These are phyloP conservation scores for Diaporthe velutina DNA, from an alignment of 2,329 filamentous ascomycete genomes.

Conservation along the genomic window DNA sequence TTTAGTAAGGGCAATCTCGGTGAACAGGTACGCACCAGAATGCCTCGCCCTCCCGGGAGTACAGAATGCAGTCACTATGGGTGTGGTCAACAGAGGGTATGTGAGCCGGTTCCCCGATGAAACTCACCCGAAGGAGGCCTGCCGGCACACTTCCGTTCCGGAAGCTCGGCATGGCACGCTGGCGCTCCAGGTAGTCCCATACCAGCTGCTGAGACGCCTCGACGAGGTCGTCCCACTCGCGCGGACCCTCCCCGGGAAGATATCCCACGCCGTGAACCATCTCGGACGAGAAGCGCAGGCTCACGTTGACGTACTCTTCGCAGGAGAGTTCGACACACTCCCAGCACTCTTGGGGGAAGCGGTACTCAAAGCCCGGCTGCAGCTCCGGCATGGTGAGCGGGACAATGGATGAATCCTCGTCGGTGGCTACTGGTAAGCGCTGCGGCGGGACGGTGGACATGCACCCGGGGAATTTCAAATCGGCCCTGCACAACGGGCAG, in stretches of 20 bases:
- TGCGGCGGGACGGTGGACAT: not conserved
- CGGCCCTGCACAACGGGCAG: not conserved
- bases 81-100: no score
- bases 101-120: not conserved
- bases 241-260: not conserved
- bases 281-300: not conserved
- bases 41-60: not conserved
- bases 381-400: constrained; percentile 14
- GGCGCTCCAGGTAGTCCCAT: not conserved
- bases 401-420: not conserved
- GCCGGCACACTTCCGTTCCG: not conserved
- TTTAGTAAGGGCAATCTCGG: not conserved
- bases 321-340: fast-evolving
- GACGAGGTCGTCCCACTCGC: not conserved
- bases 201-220: not conserved
- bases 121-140: not conserved
- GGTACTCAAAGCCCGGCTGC: fast-evolving
- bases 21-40: not conserved
- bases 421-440: not conserved
- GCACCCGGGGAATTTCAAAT: not conserved
- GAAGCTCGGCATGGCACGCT: not conserved
- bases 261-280: not conserved
- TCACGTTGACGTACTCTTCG: not conserved
- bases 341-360: not conserved
- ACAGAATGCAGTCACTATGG: not conserved